phyloP scores from a whole-genome alignment of 2,329 filamentous ascomycete species.

The Coniella vitis region DNA sequence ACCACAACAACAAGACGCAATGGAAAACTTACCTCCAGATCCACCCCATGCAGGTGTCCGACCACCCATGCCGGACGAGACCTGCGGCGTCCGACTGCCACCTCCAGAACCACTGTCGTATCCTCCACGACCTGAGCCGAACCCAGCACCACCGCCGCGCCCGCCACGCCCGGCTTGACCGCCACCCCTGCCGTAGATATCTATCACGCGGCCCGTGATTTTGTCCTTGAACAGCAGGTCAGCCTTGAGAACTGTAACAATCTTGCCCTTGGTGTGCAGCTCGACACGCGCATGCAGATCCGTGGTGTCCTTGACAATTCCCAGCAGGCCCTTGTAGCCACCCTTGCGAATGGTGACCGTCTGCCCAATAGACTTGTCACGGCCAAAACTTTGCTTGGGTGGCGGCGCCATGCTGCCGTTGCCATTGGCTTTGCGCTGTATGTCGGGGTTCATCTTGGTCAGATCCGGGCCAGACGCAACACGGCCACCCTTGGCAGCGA shows the following conservation, averaged over 20 bases:
- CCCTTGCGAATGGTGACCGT: slow-evolving; percentile 85
- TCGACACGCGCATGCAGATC: slow-evolving; percentile 83
- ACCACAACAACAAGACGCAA: background rate
- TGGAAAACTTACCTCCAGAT: slow-evolving; percentile 50
- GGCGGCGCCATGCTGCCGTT: slow-evolving; percentile 59
- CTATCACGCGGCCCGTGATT: slow-evolving; percentile 69
- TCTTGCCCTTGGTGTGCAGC: slow-evolving; percentile 89
- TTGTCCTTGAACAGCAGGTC: slow-evolving; percentile 82
- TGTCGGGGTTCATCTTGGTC: slow-evolving; percentile 83
- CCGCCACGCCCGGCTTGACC: slow-evolving; percentile 25
- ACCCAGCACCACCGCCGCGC: slow-evolving; percentile 31
- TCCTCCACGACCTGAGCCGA: slow-evolving; percentile 20
- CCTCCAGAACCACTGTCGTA: slow-evolving; percentile 50
- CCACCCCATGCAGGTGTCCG: slow-evolving; percentile 71
- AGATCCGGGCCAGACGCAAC: slow-evolving; percentile 71
- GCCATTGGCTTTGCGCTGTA: slow-evolving; percentile 59
- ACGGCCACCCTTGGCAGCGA: slow-evolving; percentile 89
- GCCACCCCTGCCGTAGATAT: slow-evolving; percentile 51
- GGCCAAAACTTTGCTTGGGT: slow-evolving; percentile 57
- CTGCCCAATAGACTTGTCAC: slow-evolving; percentile 82
- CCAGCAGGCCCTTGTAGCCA: slow-evolving; percentile 84
- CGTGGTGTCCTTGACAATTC: slow-evolving; percentile 92
- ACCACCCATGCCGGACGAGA: slow-evolving; percentile 46
- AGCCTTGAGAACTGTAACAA: slow-evolving; percentile 75
- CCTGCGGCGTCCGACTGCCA: slow-evolving; percentile 63